Evolutionary conservation across 108 stramenopile genomes (phyloP).

Genomic region (Tribonema minus): DNA sequence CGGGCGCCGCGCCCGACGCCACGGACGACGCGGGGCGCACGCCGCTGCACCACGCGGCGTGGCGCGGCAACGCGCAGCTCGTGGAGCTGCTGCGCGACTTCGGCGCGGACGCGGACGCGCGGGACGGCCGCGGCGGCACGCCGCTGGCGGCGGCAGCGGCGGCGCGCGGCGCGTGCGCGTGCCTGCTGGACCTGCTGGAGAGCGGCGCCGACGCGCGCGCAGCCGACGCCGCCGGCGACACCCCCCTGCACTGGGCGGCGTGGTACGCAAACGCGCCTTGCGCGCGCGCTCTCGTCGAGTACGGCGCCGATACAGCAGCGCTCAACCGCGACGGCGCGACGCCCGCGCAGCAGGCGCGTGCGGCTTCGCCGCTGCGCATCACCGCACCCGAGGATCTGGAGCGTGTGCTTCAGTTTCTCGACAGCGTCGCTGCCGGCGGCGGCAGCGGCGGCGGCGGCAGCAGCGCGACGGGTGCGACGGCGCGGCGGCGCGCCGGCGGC

Average conservation of each 20-base stretch:
- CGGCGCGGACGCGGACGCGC: constrained; percentile 6
- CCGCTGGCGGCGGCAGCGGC: background rate
- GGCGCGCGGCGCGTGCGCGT: too few species aligned
- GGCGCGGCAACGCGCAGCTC: background rate
- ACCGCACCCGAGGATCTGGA: background rate
- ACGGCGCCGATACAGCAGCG: background rate
- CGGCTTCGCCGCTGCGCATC: background rate
- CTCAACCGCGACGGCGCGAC: background rate
- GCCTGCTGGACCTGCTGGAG: background rate
- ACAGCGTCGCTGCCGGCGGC: background rate
- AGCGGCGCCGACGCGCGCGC: background rate
- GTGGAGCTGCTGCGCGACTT: background rate
- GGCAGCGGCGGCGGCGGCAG: background rate
- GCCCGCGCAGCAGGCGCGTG: background rate
- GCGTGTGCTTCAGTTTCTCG: background rate
- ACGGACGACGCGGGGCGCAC: constrained; percentile 2
- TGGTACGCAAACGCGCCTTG: background rate
- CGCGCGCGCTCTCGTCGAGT: background rate
- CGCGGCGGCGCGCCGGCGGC: too few species aligned
- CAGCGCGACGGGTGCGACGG: too few species aligned
- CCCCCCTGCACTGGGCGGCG: background rate
- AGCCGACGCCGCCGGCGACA: background rate
- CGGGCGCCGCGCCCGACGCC: constrained; percentile 2
- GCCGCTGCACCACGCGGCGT: constrained; percentile 1
- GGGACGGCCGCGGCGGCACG: background rate